These are phyloP conservation scores for Alternaria incomplexa DNA, from an alignment of 2,329 filamentous ascomycete species.

Conservation along the genomic window DNA sequence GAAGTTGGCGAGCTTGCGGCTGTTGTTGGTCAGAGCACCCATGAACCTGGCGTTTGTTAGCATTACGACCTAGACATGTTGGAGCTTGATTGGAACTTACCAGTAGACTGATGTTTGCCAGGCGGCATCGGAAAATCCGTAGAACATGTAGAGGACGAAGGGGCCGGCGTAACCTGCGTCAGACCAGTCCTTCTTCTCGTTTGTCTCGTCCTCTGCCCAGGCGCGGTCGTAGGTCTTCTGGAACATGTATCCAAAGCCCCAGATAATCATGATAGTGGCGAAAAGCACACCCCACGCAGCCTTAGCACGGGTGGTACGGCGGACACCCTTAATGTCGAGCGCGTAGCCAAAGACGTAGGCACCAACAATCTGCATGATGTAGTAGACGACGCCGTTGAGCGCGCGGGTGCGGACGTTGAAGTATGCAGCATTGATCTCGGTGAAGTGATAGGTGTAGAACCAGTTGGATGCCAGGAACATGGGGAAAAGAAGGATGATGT, in stretches of 20 bases:
- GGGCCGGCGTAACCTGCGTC: slow-evolving; percentile 73
- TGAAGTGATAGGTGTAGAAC: slow-evolving; percentile 83
- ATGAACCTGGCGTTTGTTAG: slow-evolving; percentile 56
- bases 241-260: slow-evolving; percentile 84
- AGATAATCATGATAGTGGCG: slow-evolving; percentile 74
- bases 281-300: slow-evolving; percentile 67
- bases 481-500: slow-evolving; percentile 77
- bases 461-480: slow-evolving; percentile 83
- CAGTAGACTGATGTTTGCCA: slow-evolving; percentile 95
- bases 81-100: slow-evolving; percentile 55
- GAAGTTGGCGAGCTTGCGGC: slow-evolving; percentile 89
- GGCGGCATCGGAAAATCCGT: slow-evolving; percentile 85
- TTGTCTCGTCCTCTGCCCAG: slow-evolving; percentile 31
- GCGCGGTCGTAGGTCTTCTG: slow-evolving; percentile 65
- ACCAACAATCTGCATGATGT: slow-evolving; percentile 77
- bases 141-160: slow-evolving; percentile 90
- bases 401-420: slow-evolving; percentile 77
- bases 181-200: slow-evolving; percentile 67
- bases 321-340: slow-evolving; percentile 65
- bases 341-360: slow-evolving; percentile 74
- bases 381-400: slow-evolving; percentile 83
- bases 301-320: slow-evolving; percentile 72
- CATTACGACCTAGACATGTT: not conserved
- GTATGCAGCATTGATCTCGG: slow-evolving; percentile 71
- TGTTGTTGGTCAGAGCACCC: slow-evolving; percentile 90